These are phyloP conservation scores for Ophiocordyceps robertsii DNA, from an alignment of 2,329 filamentous ascomycete genomes.

Conservation along the genomic window DNA sequence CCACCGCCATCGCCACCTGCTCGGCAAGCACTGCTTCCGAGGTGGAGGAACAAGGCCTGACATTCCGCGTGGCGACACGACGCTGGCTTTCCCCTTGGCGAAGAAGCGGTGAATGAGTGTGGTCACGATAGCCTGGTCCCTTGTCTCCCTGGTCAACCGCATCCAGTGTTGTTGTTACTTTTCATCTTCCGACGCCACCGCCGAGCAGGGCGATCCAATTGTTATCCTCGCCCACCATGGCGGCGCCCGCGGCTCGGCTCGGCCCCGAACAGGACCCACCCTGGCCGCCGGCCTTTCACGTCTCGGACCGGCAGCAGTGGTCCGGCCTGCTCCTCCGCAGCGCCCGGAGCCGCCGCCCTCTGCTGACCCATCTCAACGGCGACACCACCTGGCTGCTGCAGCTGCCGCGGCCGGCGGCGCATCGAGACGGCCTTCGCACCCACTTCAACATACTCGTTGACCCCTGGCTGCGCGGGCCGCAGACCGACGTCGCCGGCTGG, in stretches of 20 bases:
- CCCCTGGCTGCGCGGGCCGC: constrained; percentile 49
- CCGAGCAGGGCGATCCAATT: too few species aligned
- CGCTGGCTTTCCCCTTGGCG: too few species aligned
- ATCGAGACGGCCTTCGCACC: constrained; percentile 25
- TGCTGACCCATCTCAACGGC: constrained; percentile 52
- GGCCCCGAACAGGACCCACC: neutral
- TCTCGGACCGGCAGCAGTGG: constrained; percentile 8
- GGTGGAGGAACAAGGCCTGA: too few species aligned
- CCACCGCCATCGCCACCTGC: too few species aligned
- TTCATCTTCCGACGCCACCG: too few species aligned
- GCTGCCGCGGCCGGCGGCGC: constrained; percentile 40
- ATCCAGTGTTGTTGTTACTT: too few species aligned
- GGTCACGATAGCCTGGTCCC: too few species aligned
- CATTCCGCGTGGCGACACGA: too few species aligned
- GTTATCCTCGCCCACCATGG: neutral
- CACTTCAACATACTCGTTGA: constrained; percentile 55
- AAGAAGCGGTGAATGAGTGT: too few species aligned
- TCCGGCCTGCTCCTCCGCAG: constrained; percentile 6
- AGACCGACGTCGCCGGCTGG: constrained; percentile 50
- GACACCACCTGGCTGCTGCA: constrained; percentile 57
- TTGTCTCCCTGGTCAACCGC: too few species aligned
- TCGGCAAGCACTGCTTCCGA: too few species aligned
- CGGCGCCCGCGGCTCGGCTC: neutral
- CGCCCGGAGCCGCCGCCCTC: constrained; percentile 10
- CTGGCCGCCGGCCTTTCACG: neutral